Base-by-base conservation (phyloP, 495 filamentous ascomycete genomes). In the Cryomyces minteri region DNA sequence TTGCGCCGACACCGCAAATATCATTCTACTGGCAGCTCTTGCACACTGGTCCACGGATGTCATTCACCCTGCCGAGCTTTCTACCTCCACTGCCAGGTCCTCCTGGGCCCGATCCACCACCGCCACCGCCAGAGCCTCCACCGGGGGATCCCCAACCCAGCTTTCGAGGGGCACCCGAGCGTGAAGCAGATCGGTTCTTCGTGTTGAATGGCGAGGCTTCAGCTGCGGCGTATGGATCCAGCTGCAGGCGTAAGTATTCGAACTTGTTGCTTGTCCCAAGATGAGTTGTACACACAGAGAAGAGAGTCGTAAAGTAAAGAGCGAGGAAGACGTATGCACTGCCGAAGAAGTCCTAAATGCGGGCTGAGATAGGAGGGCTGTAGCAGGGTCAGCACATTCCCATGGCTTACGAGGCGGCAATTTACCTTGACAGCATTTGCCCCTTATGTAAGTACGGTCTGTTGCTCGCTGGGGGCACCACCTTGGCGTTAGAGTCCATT, bases 41-140 rank as follows among this genome's bases (percentile, higher is more conserved):
- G 36, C 56, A 57, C 41, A 57, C 56, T 14, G 56, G 54, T 11
- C 51, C 56, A 29, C 56, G 41, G 14, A 58, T 50, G 49, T 58
- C 56, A 47, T 58, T 54, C 34, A 58, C 51, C 33, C 48, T 57
- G 14, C 56, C 56, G 7, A 57, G 18, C 40, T 54, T 58, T 45
- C 33, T 58, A 25, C 54, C 54, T 6, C 47, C 46, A 10, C 49
- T 49, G 5, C 47, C 44, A 4, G 52, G 52, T 11, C 47, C 45
- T 18, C 53, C 46, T 18, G 47, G 46, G 29, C 43, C 47, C 8
- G 43, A 37, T 6, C 49, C 34, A 9, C 45, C 45, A 32, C 47
- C 28, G 5, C 46, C 49, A 6, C 49, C 54, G 34, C 54, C 43
- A 5, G 46, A 51, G 4, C 53, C 54, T 29, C 54, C 44, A 25